phyloP scores from a whole-genome alignment of 495 filamentous ascomycete species.

The Recurvomyces mirabilis region DNA sequence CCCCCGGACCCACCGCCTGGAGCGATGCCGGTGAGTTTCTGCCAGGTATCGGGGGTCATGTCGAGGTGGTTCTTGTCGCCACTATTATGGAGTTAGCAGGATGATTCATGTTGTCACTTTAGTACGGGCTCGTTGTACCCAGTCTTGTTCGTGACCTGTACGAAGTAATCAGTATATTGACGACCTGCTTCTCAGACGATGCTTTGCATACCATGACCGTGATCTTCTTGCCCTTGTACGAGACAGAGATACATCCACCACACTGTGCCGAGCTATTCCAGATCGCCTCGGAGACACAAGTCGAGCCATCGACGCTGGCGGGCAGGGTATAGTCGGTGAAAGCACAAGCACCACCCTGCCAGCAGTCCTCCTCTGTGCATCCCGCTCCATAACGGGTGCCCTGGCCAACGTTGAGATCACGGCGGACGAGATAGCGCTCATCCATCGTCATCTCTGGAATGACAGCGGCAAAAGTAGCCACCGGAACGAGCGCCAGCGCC shows the following conservation, averaged over 20 bases:
- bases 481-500: background rate
- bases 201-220: constrained; percentile 1
- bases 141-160: constrained; percentile 2
- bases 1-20: background rate
- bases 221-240: constrained; percentile 5
- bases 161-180: background rate
- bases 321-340: constrained; percentile 1
- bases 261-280: background rate
- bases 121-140: no score
- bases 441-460: background rate
- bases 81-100: no score
- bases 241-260: background rate
- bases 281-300: constrained; percentile 2
- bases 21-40: constrained; percentile 3
- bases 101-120: no score
- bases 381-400: background rate
- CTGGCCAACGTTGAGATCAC: background rate
- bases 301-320: background rate
- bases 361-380: constrained; percentile 3
- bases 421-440: background rate
- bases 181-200: background rate
- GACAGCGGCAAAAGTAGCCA: background rate
- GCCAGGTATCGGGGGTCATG: constrained; percentile 6
- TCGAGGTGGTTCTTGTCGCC: constrained; percentile 4
- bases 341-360: background rate